Conservation (phyloP, 352 stramenopile species). For the Peronospora destructor region DNA sequence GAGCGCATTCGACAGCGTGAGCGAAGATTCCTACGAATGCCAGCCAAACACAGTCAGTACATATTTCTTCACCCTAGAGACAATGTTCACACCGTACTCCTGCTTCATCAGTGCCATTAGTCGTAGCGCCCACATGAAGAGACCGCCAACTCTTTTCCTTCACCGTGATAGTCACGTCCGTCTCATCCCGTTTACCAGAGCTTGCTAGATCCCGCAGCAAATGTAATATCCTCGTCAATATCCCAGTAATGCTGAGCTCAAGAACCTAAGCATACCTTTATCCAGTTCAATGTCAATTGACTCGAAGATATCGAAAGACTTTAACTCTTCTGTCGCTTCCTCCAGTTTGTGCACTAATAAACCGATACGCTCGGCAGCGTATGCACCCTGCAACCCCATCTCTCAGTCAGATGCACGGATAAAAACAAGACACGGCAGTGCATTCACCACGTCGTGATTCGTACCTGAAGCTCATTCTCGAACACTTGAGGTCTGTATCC, state of each 20-base stretch:
- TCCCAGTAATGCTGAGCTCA: too few relatives aligned
- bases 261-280: slow-evolving; percentile 32
- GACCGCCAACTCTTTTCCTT: slow-evolving; percentile 84
- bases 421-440: background rate
- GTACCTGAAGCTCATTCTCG: slow-evolving; percentile 79
- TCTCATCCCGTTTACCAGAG: slow-evolving; percentile 63
- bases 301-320: slow-evolving; percentile 80
- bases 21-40: slow-evolving; percentile 62
- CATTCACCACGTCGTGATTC: background rate
- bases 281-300: slow-evolving; percentile 77
- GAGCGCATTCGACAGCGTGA: slow-evolving; percentile 77
- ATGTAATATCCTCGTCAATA: slow-evolving; percentile 1
- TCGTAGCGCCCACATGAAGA: slow-evolving; percentile 77
- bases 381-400: slow-evolving; percentile 36
- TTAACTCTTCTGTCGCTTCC: slow-evolving; percentile 57
- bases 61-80: background rate
- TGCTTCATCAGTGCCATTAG: slow-evolving; percentile 80
- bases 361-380: slow-evolving; percentile 59
- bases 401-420: background rate
- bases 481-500: slow-evolving; percentile 66
- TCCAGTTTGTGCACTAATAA: slow-evolving; percentile 53
- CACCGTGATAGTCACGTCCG: slow-evolving; percentile 83
- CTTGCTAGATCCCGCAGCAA: slow-evolving; percentile 35
- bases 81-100: slow-evolving; percentile 30
- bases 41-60: slow-evolving; percentile 6